phyloP scores from a whole-genome alignment of 106 monocot species.

The Xerophyta viscosa region DNA sequence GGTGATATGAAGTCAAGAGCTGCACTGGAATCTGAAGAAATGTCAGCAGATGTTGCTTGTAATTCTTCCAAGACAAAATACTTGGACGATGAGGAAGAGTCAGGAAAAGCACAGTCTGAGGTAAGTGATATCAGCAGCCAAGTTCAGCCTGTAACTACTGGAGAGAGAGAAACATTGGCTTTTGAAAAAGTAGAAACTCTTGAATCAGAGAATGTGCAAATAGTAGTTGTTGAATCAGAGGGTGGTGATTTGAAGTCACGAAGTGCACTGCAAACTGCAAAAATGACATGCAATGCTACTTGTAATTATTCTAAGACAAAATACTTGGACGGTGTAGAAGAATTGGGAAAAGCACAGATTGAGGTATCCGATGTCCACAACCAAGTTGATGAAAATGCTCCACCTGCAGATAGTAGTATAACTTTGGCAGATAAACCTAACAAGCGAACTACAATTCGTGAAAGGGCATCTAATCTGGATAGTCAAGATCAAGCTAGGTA shows the following conservation, averaged over 20 bases:
- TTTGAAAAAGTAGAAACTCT: too few species aligned
- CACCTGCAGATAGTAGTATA: background rate
- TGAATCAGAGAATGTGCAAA: too few species aligned
- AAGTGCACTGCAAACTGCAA: too few species aligned
- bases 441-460: background rate
- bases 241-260: too few species aligned
- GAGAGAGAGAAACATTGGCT: too few species aligned
- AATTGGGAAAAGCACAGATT: background rate
- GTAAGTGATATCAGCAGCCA: background rate
- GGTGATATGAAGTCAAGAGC: too few species aligned
- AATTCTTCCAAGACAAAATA: background rate
- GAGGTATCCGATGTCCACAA: background rate
- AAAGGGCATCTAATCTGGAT: background rate
- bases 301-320: background rate
- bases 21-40: background rate
- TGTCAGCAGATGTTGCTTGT: background rate
- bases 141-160: too few species aligned
- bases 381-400: background rate
- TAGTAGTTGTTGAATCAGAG: too few species aligned
- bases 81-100: background rate
- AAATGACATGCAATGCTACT: too few species aligned
- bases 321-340: background rate
- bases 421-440: background rate
- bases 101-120: background rate
- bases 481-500: slow-evolving; percentile 14